phyloP scores from a whole-genome alignment of 108 stramenopile species.

The Fragilariopsis cylindrus region DNA sequence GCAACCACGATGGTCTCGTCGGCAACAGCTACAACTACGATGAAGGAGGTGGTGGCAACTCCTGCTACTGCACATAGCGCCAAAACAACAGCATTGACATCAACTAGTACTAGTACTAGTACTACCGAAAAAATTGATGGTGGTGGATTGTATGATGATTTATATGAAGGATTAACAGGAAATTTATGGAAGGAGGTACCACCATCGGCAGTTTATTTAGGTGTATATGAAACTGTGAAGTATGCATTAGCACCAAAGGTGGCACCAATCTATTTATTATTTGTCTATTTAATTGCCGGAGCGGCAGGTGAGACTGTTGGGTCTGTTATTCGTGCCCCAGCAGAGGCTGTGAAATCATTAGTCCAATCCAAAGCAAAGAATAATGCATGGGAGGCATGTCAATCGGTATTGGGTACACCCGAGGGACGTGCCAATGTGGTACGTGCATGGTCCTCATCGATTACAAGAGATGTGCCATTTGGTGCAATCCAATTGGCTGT shows the following conservation, averaged over 20 bases:
- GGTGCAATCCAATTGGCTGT: slow-evolving; percentile 47
- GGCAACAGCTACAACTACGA: background rate
- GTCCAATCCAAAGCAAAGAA: slow-evolving; percentile 31
- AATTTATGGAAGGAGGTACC: slow-evolving; percentile 49
- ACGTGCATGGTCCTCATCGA: slow-evolving; percentile 27
- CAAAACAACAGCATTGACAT: background rate
- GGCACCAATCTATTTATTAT: slow-evolving; percentile 10
- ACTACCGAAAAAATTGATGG: background rate
- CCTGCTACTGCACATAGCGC: background rate
- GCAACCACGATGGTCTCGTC: background rate
- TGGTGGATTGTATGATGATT: background rate
- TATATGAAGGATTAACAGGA: slow-evolving; percentile 23
- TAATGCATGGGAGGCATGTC: slow-evolving; percentile 15
- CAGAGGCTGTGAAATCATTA: slow-evolving; percentile 40
- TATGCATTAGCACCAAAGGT: slow-evolving; percentile 17
- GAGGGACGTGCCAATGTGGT: slow-evolving; percentile 26
- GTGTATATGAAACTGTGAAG: slow-evolving; percentile 39
- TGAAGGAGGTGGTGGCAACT: background rate
- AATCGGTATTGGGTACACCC: slow-evolving; percentile 6
- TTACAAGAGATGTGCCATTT: slow-evolving; percentile 39
- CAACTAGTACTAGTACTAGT: background rate
- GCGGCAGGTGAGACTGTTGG: slow-evolving; percentile 40
- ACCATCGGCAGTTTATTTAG: slow-evolving; percentile 43
- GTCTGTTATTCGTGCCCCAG: slow-evolving; percentile 36
- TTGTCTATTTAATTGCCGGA: slow-evolving; percentile 42